These are phyloP conservation scores for Aspergillus saccharolyticus DNA, from an alignment of 495 filamentous ascomycete species.

Conservation along the genomic window DNA sequence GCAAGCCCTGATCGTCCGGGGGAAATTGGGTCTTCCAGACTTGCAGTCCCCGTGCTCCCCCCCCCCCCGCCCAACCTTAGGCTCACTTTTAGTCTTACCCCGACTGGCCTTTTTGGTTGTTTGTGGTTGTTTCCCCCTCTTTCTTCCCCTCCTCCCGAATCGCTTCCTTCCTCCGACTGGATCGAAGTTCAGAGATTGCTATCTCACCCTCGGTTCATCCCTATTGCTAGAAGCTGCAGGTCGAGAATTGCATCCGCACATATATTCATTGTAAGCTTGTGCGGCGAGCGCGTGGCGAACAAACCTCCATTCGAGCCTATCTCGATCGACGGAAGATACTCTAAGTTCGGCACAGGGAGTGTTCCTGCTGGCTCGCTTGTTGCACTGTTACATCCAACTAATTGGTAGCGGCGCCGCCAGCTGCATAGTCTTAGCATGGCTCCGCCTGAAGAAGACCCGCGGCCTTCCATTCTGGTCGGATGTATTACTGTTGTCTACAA, in stretches of 20 bases:
- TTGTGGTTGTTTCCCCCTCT: no score
- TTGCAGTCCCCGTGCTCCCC: no score
- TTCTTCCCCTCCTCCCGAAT: no score
- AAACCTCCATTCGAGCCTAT: not conserved
- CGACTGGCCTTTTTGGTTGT: no score
- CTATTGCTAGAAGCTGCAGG: no score
- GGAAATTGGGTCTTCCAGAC: conserved; percentile 1
- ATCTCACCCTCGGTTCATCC: no score
- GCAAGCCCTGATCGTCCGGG: conserved; percentile 3
- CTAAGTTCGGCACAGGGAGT: not conserved
- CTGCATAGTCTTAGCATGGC: not conserved
- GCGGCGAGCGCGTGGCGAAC: not conserved
- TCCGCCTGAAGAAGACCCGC: conserved; percentile 1
- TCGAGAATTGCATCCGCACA: no score
- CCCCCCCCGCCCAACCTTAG: no score
- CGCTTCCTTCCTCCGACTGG: no score
- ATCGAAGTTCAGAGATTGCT: no score
- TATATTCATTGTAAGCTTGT: not conserved
- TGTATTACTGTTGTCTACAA: not conserved
- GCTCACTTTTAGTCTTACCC: no score
- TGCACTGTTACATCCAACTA: conserved; percentile 1
- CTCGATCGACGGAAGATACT: not conserved
- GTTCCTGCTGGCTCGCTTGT: not conserved
- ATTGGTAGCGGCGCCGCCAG: not conserved
- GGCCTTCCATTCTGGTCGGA: not conserved